Base-by-base conservation (phyloP, 805 yeast species). In the Pichia kluyveri region DNA sequence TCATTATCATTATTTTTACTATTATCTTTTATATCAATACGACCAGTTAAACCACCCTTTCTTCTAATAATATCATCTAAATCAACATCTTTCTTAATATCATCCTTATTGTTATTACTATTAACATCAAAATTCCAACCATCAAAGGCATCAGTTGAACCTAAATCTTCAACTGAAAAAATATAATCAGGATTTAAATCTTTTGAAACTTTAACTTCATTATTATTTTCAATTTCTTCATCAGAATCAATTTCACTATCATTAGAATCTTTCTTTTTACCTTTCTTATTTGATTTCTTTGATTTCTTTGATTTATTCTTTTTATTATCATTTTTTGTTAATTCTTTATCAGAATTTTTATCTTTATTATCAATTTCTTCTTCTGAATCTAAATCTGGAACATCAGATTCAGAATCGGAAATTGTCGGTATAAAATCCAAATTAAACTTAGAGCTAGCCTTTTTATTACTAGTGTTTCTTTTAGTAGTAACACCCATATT, bases 101-200 rank as follows among this genome's bases (percentile, higher is more conserved):
- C 48, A 19, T 54, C 57, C 9, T 36, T 45, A 37, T 47, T 52
- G 5, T 51, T 54, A n/a, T 38, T n/a, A 8, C 26, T 30, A 38
- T 75, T 79, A 47, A 77, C 79, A 39, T 73, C 77, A 60, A 89
- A 87, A 56, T 88, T 88, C 96, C 97, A 89, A 5, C 96, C 96
- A 48, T 77, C 79, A 46, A 82, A 80, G 4, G 68, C 68, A 4
- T 71, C 53, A 11, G 50, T 49, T 1, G 69, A 43, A 4, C 54
- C 59, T 6, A 58, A 51, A 40, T 61, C 67, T 9, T 78, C 86
- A 11, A 81, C 55, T 23, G 80, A 75, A 60, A 90, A 90, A 18
- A 73, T 66, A 60, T 93, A 88, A 34, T 79, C 82, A 5, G 90
- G 88, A 56, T 87, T 82, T 42, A 89, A 62, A 48, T 77, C 88